Conservation (phyloP, 352 stramenopile genomes). For the Pythium sp. region DNA sequence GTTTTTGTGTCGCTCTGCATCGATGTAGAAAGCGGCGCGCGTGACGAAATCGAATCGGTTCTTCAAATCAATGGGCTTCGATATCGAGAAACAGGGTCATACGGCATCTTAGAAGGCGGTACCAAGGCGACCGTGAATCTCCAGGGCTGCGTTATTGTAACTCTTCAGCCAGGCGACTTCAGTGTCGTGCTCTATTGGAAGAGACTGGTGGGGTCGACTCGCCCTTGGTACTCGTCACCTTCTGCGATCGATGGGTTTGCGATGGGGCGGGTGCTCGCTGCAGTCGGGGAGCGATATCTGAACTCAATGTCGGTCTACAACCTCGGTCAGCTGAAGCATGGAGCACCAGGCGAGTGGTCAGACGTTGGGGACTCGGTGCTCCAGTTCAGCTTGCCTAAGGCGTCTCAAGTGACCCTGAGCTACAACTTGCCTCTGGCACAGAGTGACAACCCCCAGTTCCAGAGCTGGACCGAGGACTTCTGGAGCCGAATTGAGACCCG, state of each 20-base stretch:
- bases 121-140: slow-evolving; percentile 59
- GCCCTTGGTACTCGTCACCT: slow-evolving; percentile 62
- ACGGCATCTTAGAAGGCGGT: slow-evolving; percentile 44
- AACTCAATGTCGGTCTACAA: slow-evolving; percentile 58
- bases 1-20: neutral
- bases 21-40: slow-evolving; percentile 37
- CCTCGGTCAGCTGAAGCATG: slow-evolving; percentile 36
- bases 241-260: slow-evolving; percentile 65
- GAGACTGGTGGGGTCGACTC: slow-evolving; percentile 36
- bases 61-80: slow-evolving; percentile 61
- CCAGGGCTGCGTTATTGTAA: slow-evolving; percentile 59
- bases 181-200: slow-evolving; percentile 63
- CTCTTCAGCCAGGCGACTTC: slow-evolving; percentile 65
- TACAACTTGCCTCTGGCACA: slow-evolving; percentile 76
- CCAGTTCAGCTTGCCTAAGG: slow-evolving; percentile 59
- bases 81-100: slow-evolving; percentile 72
- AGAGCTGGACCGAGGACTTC: slow-evolving; percentile 33
- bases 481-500: slow-evolving; percentile 63
- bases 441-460: slow-evolving; percentile 69
- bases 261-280: slow-evolving; percentile 59
- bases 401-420: slow-evolving; percentile 55
- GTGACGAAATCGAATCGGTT: slow-evolving; percentile 61
- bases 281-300: slow-evolving; percentile 42
- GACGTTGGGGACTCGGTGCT: slow-evolving; percentile 76
- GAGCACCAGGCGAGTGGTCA: slow-evolving; percentile 49